phyloP scores from a whole-genome alignment of 2,329 filamentous ascomycete species.

The Aspergillus cejpii region DNA sequence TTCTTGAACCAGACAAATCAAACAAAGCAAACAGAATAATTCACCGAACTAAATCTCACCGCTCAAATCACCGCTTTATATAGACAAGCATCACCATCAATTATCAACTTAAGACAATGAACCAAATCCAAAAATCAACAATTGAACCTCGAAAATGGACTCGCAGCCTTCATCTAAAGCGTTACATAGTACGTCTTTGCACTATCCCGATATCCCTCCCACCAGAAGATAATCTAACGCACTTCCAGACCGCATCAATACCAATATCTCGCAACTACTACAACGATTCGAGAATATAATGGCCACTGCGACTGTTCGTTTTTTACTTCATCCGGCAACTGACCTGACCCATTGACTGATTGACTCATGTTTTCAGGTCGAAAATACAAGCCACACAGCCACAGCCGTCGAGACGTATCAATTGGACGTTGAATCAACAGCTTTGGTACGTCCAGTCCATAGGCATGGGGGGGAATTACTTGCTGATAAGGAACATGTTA shows the following conservation, averaged over 20 bases:
- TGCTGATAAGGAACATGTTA: too few species aligned
- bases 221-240: background rate
- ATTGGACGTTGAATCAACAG: constrained; percentile 53
- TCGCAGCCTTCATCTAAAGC: constrained; percentile 22
- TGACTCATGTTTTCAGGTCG: constrained; percentile 35
- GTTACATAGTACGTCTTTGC: constrained; percentile 11
- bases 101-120: background rate
- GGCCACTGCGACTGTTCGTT: constrained; percentile 45
- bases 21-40: too few species aligned
- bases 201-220: background rate
- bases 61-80: too few species aligned
- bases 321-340: background rate
- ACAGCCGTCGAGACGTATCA: constrained; percentile 54
- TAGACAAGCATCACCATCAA: too few species aligned
- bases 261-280: constrained; percentile 42
- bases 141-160: constrained; percentile 23
- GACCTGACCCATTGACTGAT: background rate
- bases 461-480: too few species aligned
- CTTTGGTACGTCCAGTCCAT: constrained; percentile 42
- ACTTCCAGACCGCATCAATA: constrained; percentile 39
- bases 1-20: too few species aligned
- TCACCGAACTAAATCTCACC: too few species aligned
- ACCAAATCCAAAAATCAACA: background rate
- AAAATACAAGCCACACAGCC: constrained; percentile 48
- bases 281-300: constrained; percentile 53